Evolutionary conservation across 441 rosid species (phyloP), one percentile per base, ranked within the genome.

Genomic region (Pelargonium cotyledonis): DNA sequence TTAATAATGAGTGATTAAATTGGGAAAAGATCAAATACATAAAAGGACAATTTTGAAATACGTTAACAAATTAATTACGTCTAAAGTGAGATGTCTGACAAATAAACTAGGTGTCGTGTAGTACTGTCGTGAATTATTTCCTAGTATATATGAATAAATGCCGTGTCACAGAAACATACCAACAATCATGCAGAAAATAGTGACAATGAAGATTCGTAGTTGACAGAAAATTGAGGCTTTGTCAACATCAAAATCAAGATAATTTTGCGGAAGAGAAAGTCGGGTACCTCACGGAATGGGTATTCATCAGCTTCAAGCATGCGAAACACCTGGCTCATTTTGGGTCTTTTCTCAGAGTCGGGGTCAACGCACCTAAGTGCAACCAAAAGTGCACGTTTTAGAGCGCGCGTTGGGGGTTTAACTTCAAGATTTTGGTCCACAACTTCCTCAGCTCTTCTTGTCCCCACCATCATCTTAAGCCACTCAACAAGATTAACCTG

Each of bases 401-500:
- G 73, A 70, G 91, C 88, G 72, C 95, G 75, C 8, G 96, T 88
- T 12, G 95, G 77, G 65, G 98, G 99, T 76, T 80, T 85, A 14
- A 75, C 86, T 65, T 86, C 96, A 6, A 95, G 89, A 60, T 81
- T 84, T 18, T 90, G 90, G 74, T 95, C 99, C 29, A 88, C 80
- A 16, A 91, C 97, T 83, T 89, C 97, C 69, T 95, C 97, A 1
- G 96, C 69, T 40, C 86, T 85, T 82, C 95, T 82, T 74, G 69
- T 75, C 65, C 96, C 96, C 1, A 92, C 98, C 97, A 91, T 92
- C 94, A 89, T 88, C 76, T 95, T 95, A 72, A 92, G 84, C 99
- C 97, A 95, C 76, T 95, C 98, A 9, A 95, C 97, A 47, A 95
- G 79, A 83, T 95, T 95, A 71, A 95, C 96, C 99, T 95, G 82